Conservation (phyloP, 2,329 filamentous ascomycete species). For the Clonostachys solani region DNA sequence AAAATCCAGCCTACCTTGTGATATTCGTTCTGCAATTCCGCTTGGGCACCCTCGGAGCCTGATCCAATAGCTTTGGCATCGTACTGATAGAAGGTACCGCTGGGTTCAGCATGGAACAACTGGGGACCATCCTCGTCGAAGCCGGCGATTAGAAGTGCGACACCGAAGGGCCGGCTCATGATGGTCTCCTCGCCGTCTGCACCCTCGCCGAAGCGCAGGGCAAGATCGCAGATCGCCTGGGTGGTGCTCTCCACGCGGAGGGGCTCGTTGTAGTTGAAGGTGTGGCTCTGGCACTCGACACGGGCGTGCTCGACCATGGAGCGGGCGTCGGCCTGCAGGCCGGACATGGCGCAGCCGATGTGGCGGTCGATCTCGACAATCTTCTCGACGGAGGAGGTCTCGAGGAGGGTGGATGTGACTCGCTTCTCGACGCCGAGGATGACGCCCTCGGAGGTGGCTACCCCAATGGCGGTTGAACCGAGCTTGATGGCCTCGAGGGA, state of each 20-base stretch:
- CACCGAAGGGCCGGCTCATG: conserved; percentile 96
- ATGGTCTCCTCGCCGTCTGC: conserved; percentile 98
- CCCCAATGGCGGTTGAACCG: conserved; percentile 95
- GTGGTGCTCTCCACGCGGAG: conserved; percentile 96
- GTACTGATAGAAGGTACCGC: conserved; percentile 97
- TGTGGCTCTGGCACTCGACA: conserved; percentile 94
- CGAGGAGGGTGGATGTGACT: conserved; percentile 93
- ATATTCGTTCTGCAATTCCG: conserved; percentile 97
- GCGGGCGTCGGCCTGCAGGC: conserved; percentile 93
- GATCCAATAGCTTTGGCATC: conserved; percentile 98
- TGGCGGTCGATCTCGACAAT: conserved; percentile 99
- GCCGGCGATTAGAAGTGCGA: conserved; percentile 92
- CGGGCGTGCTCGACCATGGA: conserved; percentile 98
- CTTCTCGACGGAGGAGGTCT: conserved; percentile 98
- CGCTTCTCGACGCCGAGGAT: conserved; percentile 98
- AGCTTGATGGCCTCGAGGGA: conserved; percentile 99
- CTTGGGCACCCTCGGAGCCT: conserved; percentile 94
- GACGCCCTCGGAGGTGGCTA: conserved; percentile 91
- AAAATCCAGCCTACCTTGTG: conserved; percentile 62
- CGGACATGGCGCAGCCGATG: conserved; percentile 98
- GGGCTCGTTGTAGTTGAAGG: conserved; percentile 96
- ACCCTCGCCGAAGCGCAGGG: conserved; percentile 92
- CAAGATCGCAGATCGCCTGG: conserved; percentile 96
- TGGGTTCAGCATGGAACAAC: conserved; percentile 96
- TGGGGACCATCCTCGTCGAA: conserved; percentile 96